Conservation (phyloP, 192 early-diverging fungal species). For the Backusella luteola region DNA sequence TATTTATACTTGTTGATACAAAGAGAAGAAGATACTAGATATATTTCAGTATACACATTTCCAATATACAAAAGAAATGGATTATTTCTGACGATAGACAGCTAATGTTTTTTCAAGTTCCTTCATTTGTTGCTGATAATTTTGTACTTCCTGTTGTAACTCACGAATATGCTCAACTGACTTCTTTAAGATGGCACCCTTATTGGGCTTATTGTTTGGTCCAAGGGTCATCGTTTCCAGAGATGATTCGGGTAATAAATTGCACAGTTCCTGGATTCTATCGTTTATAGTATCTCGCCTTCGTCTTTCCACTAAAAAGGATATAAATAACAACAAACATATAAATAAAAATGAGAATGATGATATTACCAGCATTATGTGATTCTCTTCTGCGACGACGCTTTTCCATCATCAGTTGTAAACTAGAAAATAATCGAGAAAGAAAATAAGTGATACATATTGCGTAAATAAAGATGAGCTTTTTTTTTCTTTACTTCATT, state of each 20-base stretch:
- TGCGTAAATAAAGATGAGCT: not conserved
- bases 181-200: constrained; percentile 91
- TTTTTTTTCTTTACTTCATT: constrained; percentile 34
- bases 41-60: not conserved
- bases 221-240: constrained; percentile 16
- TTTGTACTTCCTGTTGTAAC: constrained; percentile 32
- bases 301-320: constrained; percentile 77
- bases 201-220: constrained; percentile 86
- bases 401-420: constrained; percentile 69
- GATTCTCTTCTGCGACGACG: constrained; percentile 90
- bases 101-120: constrained; percentile 31
- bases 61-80: not conserved
- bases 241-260: constrained; percentile 82
- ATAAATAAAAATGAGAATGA: not conserved
- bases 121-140: constrained; percentile 26
- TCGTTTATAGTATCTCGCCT: constrained; percentile 98
- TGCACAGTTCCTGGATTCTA: constrained; percentile 90
- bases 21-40: not conserved
- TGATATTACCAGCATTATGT: constrained; percentile 78
- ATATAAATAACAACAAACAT: not conserved
- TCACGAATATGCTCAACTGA: constrained; percentile 87
- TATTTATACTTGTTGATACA: not conserved
- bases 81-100: constrained; percentile 20
- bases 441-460: not conserved
- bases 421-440: constrained; percentile 17